phyloP scores from a whole-genome alignment of 257 asterid species.

The Solanum medicagineum region DNA sequence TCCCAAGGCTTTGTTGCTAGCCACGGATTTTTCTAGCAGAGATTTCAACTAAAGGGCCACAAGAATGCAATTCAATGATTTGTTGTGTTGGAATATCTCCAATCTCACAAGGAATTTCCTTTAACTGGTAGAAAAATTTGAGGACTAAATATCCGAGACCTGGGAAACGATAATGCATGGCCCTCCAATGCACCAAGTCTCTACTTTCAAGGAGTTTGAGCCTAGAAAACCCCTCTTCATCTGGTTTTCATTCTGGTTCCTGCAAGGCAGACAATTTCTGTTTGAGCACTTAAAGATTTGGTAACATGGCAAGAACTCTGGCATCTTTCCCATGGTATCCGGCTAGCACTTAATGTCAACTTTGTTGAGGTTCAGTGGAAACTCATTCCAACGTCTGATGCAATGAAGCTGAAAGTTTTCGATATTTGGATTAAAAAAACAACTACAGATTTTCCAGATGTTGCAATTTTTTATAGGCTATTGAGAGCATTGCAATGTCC shows the following conservation, averaged over 20 bases:
- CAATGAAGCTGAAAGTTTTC: background rate
- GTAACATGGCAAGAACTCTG: slow-evolving; percentile 1
- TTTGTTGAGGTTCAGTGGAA: slow-evolving; percentile 8
- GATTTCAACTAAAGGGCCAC: background rate
- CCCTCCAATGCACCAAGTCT: background rate
- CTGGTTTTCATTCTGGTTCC: slow-evolving; percentile 6
- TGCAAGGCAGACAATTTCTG: background rate
- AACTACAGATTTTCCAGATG: slow-evolving; percentile 4
- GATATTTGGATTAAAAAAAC: background rate
- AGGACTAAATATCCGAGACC: slow-evolving; percentile 4
- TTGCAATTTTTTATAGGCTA: background rate
- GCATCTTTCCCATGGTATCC: slow-evolving; percentile 13
- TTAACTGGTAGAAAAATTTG: background rate
- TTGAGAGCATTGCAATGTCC: background rate
- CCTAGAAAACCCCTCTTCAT: background rate
- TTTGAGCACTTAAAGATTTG: slow-evolving; percentile 12
- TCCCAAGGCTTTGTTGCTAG: slow-evolving; percentile 13
- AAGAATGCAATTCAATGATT: slow-evolving; percentile 7
- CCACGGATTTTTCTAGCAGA: slow-evolving; percentile 13
- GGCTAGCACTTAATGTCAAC: slow-evolving; percentile 2
- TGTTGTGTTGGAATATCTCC: slow-evolving; percentile 14
- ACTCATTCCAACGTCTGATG: background rate
- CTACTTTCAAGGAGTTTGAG: slow-evolving; percentile 7
- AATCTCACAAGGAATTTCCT: slow-evolving; percentile 11
- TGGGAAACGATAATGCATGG: slow-evolving; percentile 1